Evolutionary conservation across 306 rosid species (phyloP).

Genomic region (Mimosa bimucronata): DNA sequence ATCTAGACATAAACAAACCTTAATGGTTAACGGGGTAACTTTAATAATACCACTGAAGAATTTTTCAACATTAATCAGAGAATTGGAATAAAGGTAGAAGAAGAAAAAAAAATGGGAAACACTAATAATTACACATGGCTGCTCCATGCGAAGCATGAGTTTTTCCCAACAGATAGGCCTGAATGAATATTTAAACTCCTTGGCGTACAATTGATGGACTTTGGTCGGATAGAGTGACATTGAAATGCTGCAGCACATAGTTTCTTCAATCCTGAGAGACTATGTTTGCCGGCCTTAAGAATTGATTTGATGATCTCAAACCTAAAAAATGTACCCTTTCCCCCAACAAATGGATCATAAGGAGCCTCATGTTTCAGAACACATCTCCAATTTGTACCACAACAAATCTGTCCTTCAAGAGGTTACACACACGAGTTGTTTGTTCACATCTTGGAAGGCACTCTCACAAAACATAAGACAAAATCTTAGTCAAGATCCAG

Average conservation of each 20-base stretch:
- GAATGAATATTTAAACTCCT: slow-evolving; percentile 1
- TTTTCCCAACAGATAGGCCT: slow-evolving; percentile 13
- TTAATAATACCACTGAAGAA: slow-evolving; percentile 7
- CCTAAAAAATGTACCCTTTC: slow-evolving; percentile 31
- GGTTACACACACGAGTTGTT: slow-evolving; percentile 39
- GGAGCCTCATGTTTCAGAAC: slow-evolving; percentile 16
- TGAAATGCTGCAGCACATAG: slow-evolving; percentile 29
- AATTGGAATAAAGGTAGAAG: slow-evolving; percentile 1
- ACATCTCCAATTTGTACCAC: slow-evolving; percentile 32
- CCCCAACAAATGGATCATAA: slow-evolving; percentile 28
- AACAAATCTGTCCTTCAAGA: slow-evolving; percentile 30
- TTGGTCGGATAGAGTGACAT: slow-evolving; percentile 7
- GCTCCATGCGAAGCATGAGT: not conserved
- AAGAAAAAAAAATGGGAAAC: slow-evolving; percentile 15
- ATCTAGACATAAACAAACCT: not conserved
- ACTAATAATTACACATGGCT: slow-evolving; percentile 25
- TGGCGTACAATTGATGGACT: slow-evolving; percentile 15
- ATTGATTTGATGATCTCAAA: slow-evolving; percentile 25
- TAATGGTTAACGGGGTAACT: not conserved
- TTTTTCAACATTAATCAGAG: slow-evolving; percentile 12
- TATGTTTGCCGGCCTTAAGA: slow-evolving; percentile 21
- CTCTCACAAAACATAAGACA: slow-evolving; percentile 68
- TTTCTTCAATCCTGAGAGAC: slow-evolving; percentile 28
- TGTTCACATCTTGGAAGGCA: slow-evolving; percentile 34
- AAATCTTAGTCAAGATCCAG: slow-evolving; percentile 83